A percentile compares a stretch with the other conserved stretches of the same genome.
phyloP scores from a whole-genome alignment of 2,329 filamentous ascomycete genomes.

The Zymoseptoria pseudotritici region DNA sequence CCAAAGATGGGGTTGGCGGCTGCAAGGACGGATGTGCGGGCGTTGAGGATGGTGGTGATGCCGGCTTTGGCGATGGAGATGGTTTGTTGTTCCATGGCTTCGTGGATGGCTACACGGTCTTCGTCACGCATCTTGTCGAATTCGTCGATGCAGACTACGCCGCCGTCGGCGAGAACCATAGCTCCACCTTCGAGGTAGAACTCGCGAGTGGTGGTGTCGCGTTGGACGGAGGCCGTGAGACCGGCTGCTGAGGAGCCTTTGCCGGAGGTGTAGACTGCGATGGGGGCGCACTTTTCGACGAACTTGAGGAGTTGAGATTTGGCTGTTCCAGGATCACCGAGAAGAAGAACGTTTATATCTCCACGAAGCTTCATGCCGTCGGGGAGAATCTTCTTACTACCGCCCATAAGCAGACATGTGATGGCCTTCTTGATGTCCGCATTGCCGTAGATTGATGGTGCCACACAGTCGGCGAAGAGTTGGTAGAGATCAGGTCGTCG shows the following conservation, averaged over 20 bases:
- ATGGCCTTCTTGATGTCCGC: conserved; percentile 96
- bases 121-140: conserved; percentile 99
- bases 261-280: conserved; percentile 96
- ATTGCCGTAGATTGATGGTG: conserved; percentile 95
- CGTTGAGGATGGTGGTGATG: conserved; percentile 96
- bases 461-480: conserved; percentile 83
- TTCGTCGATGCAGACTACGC: conserved; percentile 97
- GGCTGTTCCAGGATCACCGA: conserved; percentile 95
- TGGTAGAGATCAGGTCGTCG: conserved; percentile 87
- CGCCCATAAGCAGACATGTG: conserved; percentile 83
- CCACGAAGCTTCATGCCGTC: conserved; percentile 97
- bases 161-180: conserved; percentile 95
- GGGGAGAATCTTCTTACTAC: conserved; percentile 93
- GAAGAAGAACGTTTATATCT: conserved; percentile 93
- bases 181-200: conserved; percentile 98
- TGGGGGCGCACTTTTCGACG: conserved; percentile 90
- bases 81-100: conserved; percentile 99
- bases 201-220: conserved; percentile 83
- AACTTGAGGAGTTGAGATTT: conserved; percentile 98
- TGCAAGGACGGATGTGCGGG: conserved; percentile 86
- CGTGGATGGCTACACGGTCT: conserved; percentile 94
- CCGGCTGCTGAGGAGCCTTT: conserved; percentile 96
- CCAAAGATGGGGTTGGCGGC: conserved; percentile 97
- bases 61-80: conserved; percentile 98
- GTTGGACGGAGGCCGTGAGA: conserved; percentile 93